Conservation (phyloP, 345 rosid species). For the Citrus mangshanensis region DNA sequence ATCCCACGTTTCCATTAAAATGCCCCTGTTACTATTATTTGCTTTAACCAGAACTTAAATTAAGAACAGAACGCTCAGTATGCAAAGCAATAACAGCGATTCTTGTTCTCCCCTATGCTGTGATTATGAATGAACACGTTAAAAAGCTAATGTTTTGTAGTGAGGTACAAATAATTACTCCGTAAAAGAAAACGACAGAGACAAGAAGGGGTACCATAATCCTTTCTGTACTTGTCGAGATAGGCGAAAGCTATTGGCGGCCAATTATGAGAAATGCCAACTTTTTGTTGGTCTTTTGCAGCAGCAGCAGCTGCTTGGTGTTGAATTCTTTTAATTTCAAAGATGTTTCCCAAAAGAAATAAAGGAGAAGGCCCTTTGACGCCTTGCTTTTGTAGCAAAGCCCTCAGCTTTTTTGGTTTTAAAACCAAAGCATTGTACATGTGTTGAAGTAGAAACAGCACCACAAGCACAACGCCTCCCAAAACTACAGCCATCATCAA, state of each 20-base stretch:
- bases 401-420: conserved; percentile 28
- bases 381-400: conserved; percentile 40
- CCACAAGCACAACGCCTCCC: conserved; percentile 16
- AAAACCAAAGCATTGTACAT: conserved; percentile 12
- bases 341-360: conserved; percentile 39
- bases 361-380: conserved; percentile 43
- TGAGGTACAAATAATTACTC: background rate
- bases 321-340: conserved; percentile 28
- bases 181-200: background rate
- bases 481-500: conserved; percentile 12
- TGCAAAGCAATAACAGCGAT: no score
- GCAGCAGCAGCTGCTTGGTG: background rate
- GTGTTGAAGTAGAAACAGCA: conserved; percentile 11
- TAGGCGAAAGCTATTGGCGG: conserved; percentile 28
- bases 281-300: background rate
- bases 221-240: conserved; percentile 26
- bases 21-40: no score
- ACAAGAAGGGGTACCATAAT: conserved; percentile 32
- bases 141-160: no score
- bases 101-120: no score
- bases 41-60: no score
- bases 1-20: no score
- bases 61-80: no score
- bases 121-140: no score
- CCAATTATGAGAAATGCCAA: conserved; percentile 37